These are phyloP conservation scores for Fusarium brachygibbosum DNA, from an alignment of 2,329 filamentous ascomycete species.

Conservation along the genomic window DNA sequence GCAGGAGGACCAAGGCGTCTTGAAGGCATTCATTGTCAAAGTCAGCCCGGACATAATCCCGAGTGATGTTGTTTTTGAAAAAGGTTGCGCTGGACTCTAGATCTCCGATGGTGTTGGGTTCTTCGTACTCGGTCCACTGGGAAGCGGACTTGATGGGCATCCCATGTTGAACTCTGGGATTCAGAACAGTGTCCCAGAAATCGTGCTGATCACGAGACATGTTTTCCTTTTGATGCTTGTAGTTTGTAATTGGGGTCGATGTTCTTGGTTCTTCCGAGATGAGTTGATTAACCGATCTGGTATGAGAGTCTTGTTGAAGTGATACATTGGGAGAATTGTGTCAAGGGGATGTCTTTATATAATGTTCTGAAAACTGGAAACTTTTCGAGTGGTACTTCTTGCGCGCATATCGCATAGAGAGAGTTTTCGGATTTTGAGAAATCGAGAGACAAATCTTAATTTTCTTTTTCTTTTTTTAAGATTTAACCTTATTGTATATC, in stretches of 20 bases:
- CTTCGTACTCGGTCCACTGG: not conserved
- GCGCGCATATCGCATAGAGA: not conserved
- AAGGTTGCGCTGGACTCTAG: not conserved
- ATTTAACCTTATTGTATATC: no score
- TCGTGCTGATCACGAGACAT: not conserved
- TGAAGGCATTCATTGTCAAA: conserved; percentile 10
- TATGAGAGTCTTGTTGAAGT: not conserved
- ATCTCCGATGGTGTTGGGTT: not conserved
- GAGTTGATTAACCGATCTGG: not conserved
- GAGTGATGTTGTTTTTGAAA: not conserved
- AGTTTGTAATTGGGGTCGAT: not conserved
- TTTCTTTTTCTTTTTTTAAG: no score
- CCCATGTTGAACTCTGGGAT: no score
- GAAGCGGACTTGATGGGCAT: not conserved
- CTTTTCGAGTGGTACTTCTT: not conserved
- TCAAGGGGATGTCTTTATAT: not conserved
- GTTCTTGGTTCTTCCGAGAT: not conserved
- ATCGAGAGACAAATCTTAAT: not conserved
- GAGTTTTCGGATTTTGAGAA: not conserved
- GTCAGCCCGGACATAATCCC: conserved; percentile 2
- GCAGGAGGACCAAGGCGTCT: conserved; percentile 14
- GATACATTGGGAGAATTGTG: not conserved
- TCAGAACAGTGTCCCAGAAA: not conserved
- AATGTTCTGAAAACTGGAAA: not conserved
- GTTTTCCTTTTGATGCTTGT: not conserved